Evolutionary conservation across 352 stramenopile species (phyloP).

Genomic region (Phytopythium chamaehyphon): DNA sequence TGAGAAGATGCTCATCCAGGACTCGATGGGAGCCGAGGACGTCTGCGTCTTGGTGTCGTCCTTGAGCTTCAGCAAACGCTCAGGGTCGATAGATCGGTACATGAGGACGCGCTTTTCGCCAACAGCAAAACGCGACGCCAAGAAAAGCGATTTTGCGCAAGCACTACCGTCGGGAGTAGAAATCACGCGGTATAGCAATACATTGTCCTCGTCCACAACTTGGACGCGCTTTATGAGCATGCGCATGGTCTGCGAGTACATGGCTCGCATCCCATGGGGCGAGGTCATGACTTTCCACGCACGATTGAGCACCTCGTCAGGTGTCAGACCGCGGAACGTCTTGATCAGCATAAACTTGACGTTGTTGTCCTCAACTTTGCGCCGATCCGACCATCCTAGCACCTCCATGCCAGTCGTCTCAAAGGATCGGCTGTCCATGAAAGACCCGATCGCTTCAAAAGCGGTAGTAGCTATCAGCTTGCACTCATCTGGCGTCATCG

Average conservation of each 20-base stretch:
- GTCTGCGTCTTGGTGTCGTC: neutral
- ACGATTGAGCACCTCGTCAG: constrained; percentile 20
- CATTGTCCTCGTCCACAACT: constrained; percentile 31
- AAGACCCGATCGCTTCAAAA: constrained; percentile 34
- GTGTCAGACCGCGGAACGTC: constrained; percentile 20
- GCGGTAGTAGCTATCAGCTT: constrained; percentile 26
- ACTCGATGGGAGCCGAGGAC: neutral
- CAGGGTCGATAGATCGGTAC: constrained; percentile 28
- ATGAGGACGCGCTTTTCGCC: constrained; percentile 30
- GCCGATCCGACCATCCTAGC: constrained; percentile 33
- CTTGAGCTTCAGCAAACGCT: constrained; percentile 7
- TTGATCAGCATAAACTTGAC: constrained; percentile 40
- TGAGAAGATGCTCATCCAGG: constrained; percentile 61
- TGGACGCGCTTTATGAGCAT: constrained; percentile 24
- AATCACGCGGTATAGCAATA: constrained; percentile 30
- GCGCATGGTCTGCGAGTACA: constrained; percentile 31
- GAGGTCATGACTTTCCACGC: constrained; percentile 35
- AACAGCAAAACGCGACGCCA: constrained; percentile 34
- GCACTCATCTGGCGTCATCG: constrained; percentile 39
- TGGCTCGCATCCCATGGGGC: constrained; percentile 17
- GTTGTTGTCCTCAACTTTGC: constrained; percentile 15
- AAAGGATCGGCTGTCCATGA: constrained; percentile 14
- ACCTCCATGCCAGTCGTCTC: constrained; percentile 14
- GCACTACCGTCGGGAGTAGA: constrained; percentile 15
- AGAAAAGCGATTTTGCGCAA: constrained; percentile 29